These are phyloP conservation scores for Aspergillus awamori DNA, from an alignment of 2,329 filamentous ascomycete genomes.

Conservation along the genomic window DNA sequence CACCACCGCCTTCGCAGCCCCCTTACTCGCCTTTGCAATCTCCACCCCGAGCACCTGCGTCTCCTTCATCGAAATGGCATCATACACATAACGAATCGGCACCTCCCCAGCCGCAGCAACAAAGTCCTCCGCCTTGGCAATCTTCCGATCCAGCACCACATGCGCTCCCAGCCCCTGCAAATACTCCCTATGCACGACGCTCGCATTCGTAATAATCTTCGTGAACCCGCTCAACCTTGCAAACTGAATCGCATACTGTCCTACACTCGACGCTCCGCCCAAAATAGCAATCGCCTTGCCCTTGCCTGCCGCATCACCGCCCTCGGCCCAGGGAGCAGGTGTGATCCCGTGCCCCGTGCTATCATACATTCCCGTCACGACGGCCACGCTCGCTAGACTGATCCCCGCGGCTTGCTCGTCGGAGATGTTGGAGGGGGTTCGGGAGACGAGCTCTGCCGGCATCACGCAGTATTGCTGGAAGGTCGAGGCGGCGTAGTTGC, in stretches of 20 bases:
- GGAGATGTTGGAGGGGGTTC: conserved; percentile 34
- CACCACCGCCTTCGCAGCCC: conserved; percentile 18
- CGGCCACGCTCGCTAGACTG: conserved; percentile 24
- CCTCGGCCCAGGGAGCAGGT: conserved; percentile 31
- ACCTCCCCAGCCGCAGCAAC: conserved; percentile 27
- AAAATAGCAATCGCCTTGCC: conserved; percentile 30
- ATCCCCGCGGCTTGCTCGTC: conserved; percentile 36
- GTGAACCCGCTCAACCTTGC: conserved; percentile 38
- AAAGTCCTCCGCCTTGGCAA: conserved; percentile 22
- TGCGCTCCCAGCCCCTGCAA: conserved; percentile 28
- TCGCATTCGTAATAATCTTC: conserved; percentile 38
- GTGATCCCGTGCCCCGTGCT: conserved; percentile 25
- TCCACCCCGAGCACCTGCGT: conserved; percentile 37
- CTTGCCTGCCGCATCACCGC: conserved; percentile 24
- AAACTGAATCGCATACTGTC: conserved; percentile 40
- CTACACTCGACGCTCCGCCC: conserved; percentile 40
- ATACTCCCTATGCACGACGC: conserved; percentile 27
- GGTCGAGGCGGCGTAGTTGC: conserved; percentile 32
- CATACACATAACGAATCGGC: conserved; percentile 35
- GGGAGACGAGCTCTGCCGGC: conserved; percentile 35
- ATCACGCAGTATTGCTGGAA: conserved; percentile 46
- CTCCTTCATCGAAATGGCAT: conserved; percentile 32
- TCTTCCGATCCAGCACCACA: conserved; percentile 30
- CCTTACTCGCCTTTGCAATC: conserved; percentile 26
- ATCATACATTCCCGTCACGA: conserved; percentile 23